Base-by-base conservation (phyloP, 108 stramenopile genomes). In the Cyclotella choctawhatcheeana region DNA sequence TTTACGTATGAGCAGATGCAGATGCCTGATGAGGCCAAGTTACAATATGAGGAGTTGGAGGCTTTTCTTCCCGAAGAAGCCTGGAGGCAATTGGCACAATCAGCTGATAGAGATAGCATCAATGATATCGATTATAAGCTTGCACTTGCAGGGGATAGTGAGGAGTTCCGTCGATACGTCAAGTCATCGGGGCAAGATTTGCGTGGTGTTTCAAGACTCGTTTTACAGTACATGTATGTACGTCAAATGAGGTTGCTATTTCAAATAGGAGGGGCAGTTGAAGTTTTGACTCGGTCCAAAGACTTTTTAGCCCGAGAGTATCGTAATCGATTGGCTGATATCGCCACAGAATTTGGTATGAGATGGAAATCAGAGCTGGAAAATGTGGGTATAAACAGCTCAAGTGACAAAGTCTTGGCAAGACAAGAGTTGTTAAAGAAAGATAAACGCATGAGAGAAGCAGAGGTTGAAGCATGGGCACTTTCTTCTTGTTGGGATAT, bases 1-100 rank as follows among this genome's bases (percentile, higher is more conserved):
- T 89, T 90, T 63, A 86, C 90, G 3, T 94, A 91, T 66, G 89
- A 91, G 67, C 93, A 94, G 58, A 90, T 91, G 89, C 82, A 89
- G 48, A 58, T 94, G 29, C 83, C 82, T 18, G 64, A 77, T 24
- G 93, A 94, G 69, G 90, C 93, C 30, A 66, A 90, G 29, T 64
- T 90, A 52, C 93, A 91, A 47, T 94, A 94, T 61, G 88, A 91
- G 44, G 93, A 94, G 60, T 73, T 94, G 50, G 64, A 79, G 21
- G 84, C 86, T 3, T 85, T 88, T 53, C 51, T 94, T 29, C 89
- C 90, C 0, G 89, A 91, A 31, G 58, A 80, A 17, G 64, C 77
- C 5, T 74, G 83, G 69, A 79, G 52, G 58, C 50, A 61, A 33
- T 53, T 69, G 64, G 70, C 55, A 14, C 51, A 44, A 44, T 45